Conservation (phyloP, 2,329 filamentous ascomycete species). For the Neofusicoccum cordaticola region DNA sequence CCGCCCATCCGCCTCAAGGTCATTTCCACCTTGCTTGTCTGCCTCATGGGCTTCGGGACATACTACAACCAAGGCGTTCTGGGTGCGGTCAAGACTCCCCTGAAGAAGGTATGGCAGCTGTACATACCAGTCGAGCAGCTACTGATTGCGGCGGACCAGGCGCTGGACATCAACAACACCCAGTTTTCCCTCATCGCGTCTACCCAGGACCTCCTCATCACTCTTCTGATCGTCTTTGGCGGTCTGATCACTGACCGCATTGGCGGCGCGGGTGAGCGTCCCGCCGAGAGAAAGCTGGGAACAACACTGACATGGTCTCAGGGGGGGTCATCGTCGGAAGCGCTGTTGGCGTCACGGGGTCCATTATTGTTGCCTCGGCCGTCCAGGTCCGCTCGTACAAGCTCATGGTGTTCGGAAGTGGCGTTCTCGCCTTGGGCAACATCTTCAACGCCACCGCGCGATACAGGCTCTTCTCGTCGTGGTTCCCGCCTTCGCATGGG, state of each 20-base stretch:
- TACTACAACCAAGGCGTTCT: constrained; percentile 60
- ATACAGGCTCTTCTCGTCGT: constrained; percentile 64
- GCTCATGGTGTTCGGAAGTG: constrained; percentile 55
- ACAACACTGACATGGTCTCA: constrained; percentile 16
- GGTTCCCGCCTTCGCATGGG: constrained; percentile 56
- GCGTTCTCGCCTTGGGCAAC: constrained; percentile 58
- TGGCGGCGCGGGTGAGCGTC: constrained; percentile 48
- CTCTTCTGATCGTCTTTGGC: constrained; percentile 52
- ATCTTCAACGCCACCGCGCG: constrained; percentile 64
- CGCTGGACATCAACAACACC: constrained; percentile 59
- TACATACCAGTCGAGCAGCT: no score
- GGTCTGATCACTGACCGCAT: constrained; percentile 58
- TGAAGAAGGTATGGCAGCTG: constrained; percentile 49
- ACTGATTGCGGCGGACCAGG: constrained; percentile 13
- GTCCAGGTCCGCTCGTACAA: constrained; percentile 48
- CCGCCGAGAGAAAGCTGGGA: neutral
- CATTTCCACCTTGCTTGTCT: neutral
- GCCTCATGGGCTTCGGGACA: constrained; percentile 55
- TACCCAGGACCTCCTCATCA: constrained; percentile 62
- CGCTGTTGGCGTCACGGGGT: constrained; percentile 55
- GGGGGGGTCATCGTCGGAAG: constrained; percentile 59
- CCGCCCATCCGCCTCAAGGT: neutral
- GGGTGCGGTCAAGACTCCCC: constrained; percentile 58
- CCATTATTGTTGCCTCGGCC: constrained; percentile 52
- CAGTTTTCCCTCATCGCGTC: constrained; percentile 59